phyloP scores from a whole-genome alignment of 2,329 filamentous ascomycete species.

The Fusarium camptoceras region DNA sequence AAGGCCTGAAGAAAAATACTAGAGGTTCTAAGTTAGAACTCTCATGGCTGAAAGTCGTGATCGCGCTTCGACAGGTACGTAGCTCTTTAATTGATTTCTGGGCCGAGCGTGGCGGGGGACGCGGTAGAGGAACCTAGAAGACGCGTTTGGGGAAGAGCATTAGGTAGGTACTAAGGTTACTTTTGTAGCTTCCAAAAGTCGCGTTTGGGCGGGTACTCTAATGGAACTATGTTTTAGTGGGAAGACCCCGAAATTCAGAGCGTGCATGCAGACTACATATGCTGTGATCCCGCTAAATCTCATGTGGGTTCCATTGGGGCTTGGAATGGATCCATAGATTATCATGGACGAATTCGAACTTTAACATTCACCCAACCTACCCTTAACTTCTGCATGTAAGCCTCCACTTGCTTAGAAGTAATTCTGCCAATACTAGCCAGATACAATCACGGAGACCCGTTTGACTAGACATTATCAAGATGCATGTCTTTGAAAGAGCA shows the following conservation, averaged over 20 bases:
- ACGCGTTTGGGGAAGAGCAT: constrained; percentile 43
- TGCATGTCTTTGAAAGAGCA: constrained; percentile 52
- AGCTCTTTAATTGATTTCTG: constrained; percentile 38
- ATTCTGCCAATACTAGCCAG: neutral
- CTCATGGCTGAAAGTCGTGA: constrained; percentile 16
- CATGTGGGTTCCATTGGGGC: constrained; percentile 6
- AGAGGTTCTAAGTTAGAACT: constrained; percentile 8
- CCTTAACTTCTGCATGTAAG: constrained; percentile 6
- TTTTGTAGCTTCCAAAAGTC: constrained; percentile 18
- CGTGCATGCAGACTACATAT: too few relatives aligned
- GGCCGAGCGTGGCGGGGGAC: constrained; percentile 40
- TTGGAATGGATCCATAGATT: neutral
- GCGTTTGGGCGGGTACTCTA: neutral
- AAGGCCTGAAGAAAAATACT: neutral
- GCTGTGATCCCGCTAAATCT: constrained; percentile 14
- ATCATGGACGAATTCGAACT: constrained; percentile 7
- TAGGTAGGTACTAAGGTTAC: too few relatives aligned
- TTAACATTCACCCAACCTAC: neutral
- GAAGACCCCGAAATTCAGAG: constrained; percentile 7
- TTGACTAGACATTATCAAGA: constrained; percentile 17
- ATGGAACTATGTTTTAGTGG: constrained; percentile 22
- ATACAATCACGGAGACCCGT: neutral
- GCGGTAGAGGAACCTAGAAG: constrained; percentile 42
- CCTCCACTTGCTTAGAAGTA: neutral
- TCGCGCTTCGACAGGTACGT: constrained; percentile 16